Evolutionary conservation across 192 early-diverging fungal genomes (phyloP), one percentile per base, ranked within the genome.

Genomic region (Rhizoclosmatium globosum): DNA sequence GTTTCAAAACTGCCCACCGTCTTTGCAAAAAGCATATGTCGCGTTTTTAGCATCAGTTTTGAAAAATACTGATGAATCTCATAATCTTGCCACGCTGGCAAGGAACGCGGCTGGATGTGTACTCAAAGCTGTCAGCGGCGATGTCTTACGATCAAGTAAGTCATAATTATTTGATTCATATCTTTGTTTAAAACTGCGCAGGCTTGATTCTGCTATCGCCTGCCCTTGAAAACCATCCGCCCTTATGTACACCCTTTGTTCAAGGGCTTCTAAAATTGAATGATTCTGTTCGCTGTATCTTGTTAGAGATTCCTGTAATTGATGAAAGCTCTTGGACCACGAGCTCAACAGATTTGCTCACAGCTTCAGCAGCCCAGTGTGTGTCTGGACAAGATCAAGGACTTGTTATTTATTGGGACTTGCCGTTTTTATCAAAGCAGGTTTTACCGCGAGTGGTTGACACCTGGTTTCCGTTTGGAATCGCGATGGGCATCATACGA

Each of bases 1-100:
- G 38, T 50, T 47, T 42, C 39, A 15, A 42, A 19, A 68, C 4
- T 83, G 82, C 61, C 77, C 82, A 3, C 6, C 58, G 4, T 45
- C n/a, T 67, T 44, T 86, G 42, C 79, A 75, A 48, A 86, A 86
- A 47, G 82, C 85, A 21, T 86, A 80, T 65, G 44, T 76, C 4
- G 45, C 50, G n/a, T 71, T 86, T 71, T 31, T 81, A 47, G 43
- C 71, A 3, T 48, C 41, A 9, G 48, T 76, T 13, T 44, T 83
- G 11, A 39, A 47, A 44, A 62, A 45, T 21, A 74, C 74, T 47
- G 74, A 66, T 45, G 44, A 66, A 23, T 4, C 39, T n/a, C 78
- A 68, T 38, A 6, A 71, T 21, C 42, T 62, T 31, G 48, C 59
- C 42, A n/a, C 17, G n/a, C 23, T 72, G 2, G 68, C 76, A 75